Percentiles rank a stretch among this genome's conserved stretches.
Evolutionary conservation across 2,329 filamentous ascomycete species (phyloP).

Genomic region (Byssochlamys sp.): DNA sequence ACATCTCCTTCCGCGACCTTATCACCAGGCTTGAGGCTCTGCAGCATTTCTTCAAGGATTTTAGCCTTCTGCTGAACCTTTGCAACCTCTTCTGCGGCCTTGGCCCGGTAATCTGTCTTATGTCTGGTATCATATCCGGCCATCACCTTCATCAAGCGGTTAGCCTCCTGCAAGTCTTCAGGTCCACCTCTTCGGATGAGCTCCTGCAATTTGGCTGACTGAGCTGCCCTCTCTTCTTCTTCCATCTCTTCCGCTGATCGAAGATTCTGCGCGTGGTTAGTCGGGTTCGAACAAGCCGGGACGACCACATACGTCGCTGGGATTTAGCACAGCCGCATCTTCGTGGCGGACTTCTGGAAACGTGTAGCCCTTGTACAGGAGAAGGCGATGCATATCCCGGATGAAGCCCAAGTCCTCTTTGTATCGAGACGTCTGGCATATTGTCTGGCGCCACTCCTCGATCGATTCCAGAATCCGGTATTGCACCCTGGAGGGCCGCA

Average conservation of each 20-base stretch:
- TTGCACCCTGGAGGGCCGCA: slow-evolving; percentile 78
- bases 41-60: slow-evolving; percentile 83
- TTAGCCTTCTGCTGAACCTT: slow-evolving; percentile 94
- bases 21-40: slow-evolving; percentile 72
- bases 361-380: slow-evolving; percentile 93
- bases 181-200: slow-evolving; percentile 85
- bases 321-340: slow-evolving; percentile 91
- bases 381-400: slow-evolving; percentile 87
- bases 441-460: slow-evolving; percentile 95
- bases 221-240: slow-evolving; percentile 84
- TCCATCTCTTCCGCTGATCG: slow-evolving; percentile 98
- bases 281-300: slow-evolving; percentile 5
- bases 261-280: slow-evolving; percentile 57
- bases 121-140: slow-evolving; percentile 89
- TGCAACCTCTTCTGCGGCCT: slow-evolving; percentile 86
- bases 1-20: slow-evolving; percentile 61
- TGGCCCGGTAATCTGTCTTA: slow-evolving; percentile 95
- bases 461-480: slow-evolving; percentile 88
- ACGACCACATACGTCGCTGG: slow-evolving; percentile 68
- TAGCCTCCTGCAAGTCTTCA: slow-evolving; percentile 90
- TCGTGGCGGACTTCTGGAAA: slow-evolving; percentile 88
- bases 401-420: slow-evolving; percentile 96
- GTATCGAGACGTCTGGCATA: slow-evolving; percentile 95
- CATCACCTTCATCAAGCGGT: slow-evolving; percentile 98
- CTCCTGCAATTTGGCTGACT: slow-evolving; percentile 96